These are phyloP conservation scores for Populus tremula DNA, from an alignment of 345 rosid genomes.

Conservation along the genomic window DNA sequence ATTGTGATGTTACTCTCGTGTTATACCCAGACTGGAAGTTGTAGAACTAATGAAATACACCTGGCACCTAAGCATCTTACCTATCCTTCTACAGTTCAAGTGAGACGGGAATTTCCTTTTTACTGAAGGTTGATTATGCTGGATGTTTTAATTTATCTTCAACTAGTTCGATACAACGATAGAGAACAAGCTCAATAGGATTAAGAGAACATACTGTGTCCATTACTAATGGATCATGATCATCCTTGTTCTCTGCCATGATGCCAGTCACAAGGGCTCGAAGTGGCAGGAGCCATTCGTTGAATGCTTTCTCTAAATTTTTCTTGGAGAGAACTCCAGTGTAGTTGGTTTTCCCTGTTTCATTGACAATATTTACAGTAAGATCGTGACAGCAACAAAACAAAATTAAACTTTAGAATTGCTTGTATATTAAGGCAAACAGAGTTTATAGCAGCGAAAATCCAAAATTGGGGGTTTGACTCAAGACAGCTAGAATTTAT, in stretches of 20 bases:
- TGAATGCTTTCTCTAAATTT: conserved; percentile 56
- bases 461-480: neutral
- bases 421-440: neutral
- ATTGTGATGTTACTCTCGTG: neutral
- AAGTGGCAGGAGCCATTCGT: conserved; percentile 87
- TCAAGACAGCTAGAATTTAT: neutral
- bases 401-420: neutral
- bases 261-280: conserved; percentile 50
- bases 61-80: neutral
- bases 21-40: neutral
- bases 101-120: neutral
- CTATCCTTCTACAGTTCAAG: neutral
- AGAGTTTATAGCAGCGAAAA: neutral
- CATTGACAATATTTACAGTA: neutral
- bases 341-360: conserved; percentile 47
- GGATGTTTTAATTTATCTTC: conserved; percentile 52
- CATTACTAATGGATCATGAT: conserved; percentile 31
- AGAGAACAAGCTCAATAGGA: conserved; percentile 66
- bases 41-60: neutral
- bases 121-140: neutral
- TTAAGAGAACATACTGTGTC: conserved; percentile 46
- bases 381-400: neutral
- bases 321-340: conserved; percentile 48
- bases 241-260: conserved; percentile 42
- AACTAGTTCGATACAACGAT: conserved; percentile 83